These are phyloP conservation scores for Rosa multiflora DNA, from an alignment of 306 rosid genomes.

Conservation along the genomic window DNA sequence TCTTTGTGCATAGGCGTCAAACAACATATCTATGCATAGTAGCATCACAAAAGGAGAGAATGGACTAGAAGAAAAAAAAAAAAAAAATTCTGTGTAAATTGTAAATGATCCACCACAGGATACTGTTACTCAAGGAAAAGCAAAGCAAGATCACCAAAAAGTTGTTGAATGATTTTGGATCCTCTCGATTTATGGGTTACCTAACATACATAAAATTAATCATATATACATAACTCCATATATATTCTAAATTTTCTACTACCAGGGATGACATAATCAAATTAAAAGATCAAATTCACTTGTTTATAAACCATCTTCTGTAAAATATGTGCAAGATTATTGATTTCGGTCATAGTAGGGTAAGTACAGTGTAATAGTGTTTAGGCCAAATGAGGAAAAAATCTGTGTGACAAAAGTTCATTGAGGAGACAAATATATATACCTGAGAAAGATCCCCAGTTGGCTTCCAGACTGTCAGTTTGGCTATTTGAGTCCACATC, in stretches of 20 bases:
- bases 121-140: neutral
- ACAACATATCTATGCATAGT: neutral
- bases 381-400: neutral
- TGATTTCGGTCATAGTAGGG: neutral
- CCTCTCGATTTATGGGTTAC: neutral
- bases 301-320: neutral
- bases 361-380: neutral
- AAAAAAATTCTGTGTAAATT: neutral
- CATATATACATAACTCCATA: neutral
- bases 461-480: constrained; percentile 76
- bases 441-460: constrained; percentile 97
- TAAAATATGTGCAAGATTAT: neutral
- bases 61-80: neutral
- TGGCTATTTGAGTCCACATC: constrained; percentile 64
- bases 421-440: constrained; percentile 10
- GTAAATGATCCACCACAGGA: neutral
- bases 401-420: neutral
- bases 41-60: neutral
- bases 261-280: neutral
- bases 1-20: neutral
- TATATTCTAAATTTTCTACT: neutral
- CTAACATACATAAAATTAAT: neutral
- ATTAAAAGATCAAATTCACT: neutral
- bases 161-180: neutral
- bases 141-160: neutral